phyloP scores from a whole-genome alignment of 208 protist genomes.

The Wallacemonas sp. region DNA sequence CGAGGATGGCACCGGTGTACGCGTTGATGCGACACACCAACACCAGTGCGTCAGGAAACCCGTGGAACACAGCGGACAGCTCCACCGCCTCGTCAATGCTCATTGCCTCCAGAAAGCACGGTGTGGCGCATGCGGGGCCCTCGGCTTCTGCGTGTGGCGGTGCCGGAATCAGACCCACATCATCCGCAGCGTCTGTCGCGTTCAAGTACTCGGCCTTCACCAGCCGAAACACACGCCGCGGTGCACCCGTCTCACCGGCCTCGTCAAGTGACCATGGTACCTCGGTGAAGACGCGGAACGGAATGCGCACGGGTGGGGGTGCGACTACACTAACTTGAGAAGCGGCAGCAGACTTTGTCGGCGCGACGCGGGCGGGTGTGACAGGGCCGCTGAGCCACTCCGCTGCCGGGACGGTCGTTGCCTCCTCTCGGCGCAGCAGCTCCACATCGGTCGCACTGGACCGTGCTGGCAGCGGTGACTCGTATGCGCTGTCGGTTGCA shows the following conservation, averaged over 20 bases:
- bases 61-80: constrained; percentile 47
- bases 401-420: no score
- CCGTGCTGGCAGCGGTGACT: no score
- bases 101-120: constrained; percentile 43
- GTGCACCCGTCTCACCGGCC: background rate
- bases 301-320: background rate
- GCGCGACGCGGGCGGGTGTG: no score
- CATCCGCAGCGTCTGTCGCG: constrained; percentile 7
- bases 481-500: no score
- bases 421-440: no score
- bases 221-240: constrained; percentile 41
- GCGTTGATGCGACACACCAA: constrained; percentile 60
- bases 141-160: background rate
- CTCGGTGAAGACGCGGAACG: constrained; percentile 12
- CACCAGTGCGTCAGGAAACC: constrained; percentile 48
- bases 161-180: background rate
- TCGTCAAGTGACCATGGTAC: constrained; percentile 14
- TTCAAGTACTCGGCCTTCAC: constrained; percentile 81
- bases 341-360: no score
- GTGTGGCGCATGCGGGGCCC: constrained; percentile 12
- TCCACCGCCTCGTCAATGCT: constrained; percentile 52
- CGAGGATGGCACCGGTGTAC: constrained; percentile 32
- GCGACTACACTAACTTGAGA: no score
- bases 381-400: no score
- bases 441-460: no score